Base-by-base conservation (phyloP, 331 rosid genomes). In the Malus hybrid region DNA sequence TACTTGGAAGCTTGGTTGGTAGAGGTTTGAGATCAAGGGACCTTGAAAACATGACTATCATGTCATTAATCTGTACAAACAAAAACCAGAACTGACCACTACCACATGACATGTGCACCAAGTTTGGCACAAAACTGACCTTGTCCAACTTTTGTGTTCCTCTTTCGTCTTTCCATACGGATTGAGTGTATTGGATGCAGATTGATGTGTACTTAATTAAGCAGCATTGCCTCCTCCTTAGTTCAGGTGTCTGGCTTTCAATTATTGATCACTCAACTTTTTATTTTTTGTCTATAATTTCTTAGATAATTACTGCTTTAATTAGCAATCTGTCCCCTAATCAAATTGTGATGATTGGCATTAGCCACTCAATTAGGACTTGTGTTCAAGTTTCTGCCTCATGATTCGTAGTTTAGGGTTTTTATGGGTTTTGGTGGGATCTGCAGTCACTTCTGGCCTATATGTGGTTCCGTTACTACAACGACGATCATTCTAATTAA, bases 191-290 rank as follows among this genome's bases (percentile, higher is more conserved):
- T 34, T 65, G 28, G 44, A 3, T 16, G 14, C 36, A 13, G 12
- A 62, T 12, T 62, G 19, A 2, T 24, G 63, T 10, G 66, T 62
- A 7, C 57, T 53, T 72, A 39, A 13, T 71, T 7, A n/a, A 55
- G 65, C 20, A 71, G 20, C 22, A 20, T 9, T 6, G 50, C 9
- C 29, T 71, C 46, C 7, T 30, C n/a, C 22, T 48, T 12, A n/a
- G 19, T 28, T 5, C 16, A 11, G 61, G 42, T 30, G 6, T 55
- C 30, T 20, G 26, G 14, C 32, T 58, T 16, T 58, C 52, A 71
- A 56, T 56, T 55, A 71, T 20, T 71, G 53, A 71, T 33, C 66
- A 13, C 33, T 56, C 66, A 71, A 71, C 61, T 55, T 71, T 48
- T 32, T 36, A 5, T 29, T 6, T 36, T 18, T 30, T 16, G 32